Conservation (phyloP, 2,329 filamentous ascomycete species). For the Helminthosporium solani region DNA sequence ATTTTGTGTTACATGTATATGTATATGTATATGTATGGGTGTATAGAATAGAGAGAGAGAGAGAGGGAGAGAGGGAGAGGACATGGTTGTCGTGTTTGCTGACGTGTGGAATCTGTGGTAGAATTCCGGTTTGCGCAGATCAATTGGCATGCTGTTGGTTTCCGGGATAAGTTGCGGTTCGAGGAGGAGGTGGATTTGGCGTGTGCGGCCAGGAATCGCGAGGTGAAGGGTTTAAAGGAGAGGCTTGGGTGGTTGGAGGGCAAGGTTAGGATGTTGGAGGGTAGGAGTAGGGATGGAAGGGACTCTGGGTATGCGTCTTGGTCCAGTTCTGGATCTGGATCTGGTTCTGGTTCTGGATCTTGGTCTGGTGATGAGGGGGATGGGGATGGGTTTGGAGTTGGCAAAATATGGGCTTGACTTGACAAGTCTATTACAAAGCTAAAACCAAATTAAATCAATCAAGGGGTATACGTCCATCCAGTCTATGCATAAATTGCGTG, state of each 20-base stretch:
- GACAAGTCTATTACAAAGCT: not conserved
- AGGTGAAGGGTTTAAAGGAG: not conserved
- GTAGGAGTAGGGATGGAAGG: not conserved
- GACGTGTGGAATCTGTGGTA: not conserved
- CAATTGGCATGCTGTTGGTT: conserved; percentile 1
- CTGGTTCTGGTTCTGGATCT: no score
- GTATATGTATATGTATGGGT: no score
- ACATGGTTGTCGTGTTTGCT: not conserved
- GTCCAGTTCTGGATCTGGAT: no score
- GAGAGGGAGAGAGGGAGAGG: no score
- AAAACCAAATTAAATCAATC: not conserved
- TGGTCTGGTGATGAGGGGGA: not conserved
- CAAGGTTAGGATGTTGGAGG: not conserved
- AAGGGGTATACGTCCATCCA: not conserved
- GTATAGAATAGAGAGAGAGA: no score
- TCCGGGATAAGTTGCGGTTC: not conserved
- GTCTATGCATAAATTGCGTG: not conserved
- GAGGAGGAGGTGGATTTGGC: not conserved
- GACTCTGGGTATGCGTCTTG: no score
- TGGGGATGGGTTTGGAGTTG: not conserved
- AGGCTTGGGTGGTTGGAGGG: not conserved
- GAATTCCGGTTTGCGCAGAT: conserved; percentile 1
- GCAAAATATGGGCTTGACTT: not conserved
- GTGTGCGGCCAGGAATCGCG: not conserved
- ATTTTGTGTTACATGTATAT: no score